Conservation (phyloP, 805 yeast species). For the Metschnikowia drakensbergensis region DNA sequence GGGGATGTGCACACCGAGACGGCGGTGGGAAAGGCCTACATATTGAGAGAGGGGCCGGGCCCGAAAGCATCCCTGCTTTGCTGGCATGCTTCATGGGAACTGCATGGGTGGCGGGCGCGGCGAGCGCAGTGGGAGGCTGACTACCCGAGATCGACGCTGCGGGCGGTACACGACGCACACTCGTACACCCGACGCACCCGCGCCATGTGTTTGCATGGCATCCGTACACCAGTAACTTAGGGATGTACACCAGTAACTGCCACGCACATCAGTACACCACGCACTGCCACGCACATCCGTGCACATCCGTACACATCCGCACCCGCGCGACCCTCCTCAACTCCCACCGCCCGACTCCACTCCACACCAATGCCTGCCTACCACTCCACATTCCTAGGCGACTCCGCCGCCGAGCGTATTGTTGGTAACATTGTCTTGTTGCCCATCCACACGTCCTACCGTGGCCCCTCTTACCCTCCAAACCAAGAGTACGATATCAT, state of each 20-base stretch:
- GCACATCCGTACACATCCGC: no score
- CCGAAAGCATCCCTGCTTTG: background rate
- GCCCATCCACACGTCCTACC: slow-evolving; percentile 76
- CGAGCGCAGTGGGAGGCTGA: background rate
- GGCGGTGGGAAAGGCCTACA: no score
- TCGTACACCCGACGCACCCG: no score
- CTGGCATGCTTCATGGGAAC: background rate
- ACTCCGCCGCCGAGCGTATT: slow-evolving; percentile 41
- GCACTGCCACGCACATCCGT: no score
- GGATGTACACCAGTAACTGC: no score
- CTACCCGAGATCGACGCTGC: no score
- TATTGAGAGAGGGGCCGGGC: no score
- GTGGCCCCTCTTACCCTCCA: slow-evolving; percentile 89
- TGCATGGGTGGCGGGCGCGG: slow-evolving; percentile 1
- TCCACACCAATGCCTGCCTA: slow-evolving; percentile 52
- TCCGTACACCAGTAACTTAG: no score
- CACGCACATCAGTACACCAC: no score
- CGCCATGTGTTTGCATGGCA: no score
- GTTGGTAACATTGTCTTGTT: slow-evolving; percentile 80
- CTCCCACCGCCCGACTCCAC: background rate
- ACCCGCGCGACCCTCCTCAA: background rate
- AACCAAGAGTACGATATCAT: slow-evolving; percentile 76
- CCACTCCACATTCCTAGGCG: slow-evolving; percentile 73
- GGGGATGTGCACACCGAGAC: no score
- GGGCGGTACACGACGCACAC: no score